phyloP scores from a whole-genome alignment of 345 rosid genomes.

The Camelina hispida region DNA sequence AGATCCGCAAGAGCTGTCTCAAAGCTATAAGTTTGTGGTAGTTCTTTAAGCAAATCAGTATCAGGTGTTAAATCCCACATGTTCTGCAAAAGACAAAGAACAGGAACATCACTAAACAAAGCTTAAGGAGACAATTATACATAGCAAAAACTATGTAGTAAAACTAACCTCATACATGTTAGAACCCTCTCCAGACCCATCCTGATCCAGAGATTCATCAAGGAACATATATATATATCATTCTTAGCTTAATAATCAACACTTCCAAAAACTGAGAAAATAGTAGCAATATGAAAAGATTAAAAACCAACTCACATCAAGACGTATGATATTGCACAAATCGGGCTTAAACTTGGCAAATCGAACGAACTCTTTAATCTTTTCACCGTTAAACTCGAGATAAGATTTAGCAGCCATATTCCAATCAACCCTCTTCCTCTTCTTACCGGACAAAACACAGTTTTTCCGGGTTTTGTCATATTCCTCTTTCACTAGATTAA shows the following conservation, averaged over 20 bases:
- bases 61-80: conserved; percentile 88
- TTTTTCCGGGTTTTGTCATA: conserved; percentile 32
- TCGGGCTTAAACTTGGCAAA: conserved; percentile 46
- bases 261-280: neutral
- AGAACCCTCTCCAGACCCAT: conserved; percentile 48
- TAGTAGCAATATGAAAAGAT: neutral
- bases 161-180: conserved; percentile 57
- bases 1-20: conserved; percentile 76
- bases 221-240: neutral
- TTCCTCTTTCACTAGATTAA: conserved; percentile 41
- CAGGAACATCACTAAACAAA: neutral
- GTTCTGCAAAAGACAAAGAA: conserved; percentile 46
- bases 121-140: neutral
- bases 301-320: conserved; percentile 46
- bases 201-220: conserved; percentile 46
- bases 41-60: conserved; percentile 56
- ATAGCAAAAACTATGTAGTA: neutral
- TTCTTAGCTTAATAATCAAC: neutral
- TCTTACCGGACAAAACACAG: conserved; percentile 15
- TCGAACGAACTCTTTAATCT: conserved; percentile 29
- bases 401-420: neutral
- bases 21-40: conserved; percentile 66
- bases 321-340: conserved; percentile 52
- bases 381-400: conserved; percentile 44
- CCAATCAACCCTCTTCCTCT: conserved; percentile 46